Conservation (phyloP, 1,284 basidiomycete species). For the Sanghuangporus weigelae region DNA sequence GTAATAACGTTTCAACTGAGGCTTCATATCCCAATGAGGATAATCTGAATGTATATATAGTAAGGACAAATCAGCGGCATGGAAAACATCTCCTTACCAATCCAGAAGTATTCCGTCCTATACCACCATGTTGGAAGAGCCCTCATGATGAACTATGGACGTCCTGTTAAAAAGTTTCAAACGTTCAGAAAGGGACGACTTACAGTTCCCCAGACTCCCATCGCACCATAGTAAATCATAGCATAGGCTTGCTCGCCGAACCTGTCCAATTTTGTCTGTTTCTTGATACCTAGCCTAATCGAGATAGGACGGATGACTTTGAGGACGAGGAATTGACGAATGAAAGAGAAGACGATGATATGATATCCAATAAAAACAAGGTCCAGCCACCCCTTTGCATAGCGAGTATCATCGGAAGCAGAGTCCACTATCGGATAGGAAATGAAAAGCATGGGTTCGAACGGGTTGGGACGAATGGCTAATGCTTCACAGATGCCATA, state of each 20-base stretch:
- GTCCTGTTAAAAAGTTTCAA: neutral
- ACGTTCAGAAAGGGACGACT: constrained; percentile 29
- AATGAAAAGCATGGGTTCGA: constrained; percentile 71
- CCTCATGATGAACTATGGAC: constrained; percentile 73
- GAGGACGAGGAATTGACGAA: constrained; percentile 77
- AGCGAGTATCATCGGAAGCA: constrained; percentile 51
- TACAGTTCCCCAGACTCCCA: constrained; percentile 75
- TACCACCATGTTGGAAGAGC: constrained; percentile 90
- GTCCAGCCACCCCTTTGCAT: constrained; percentile 78
- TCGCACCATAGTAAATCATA: constrained; percentile 70
- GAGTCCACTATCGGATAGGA: constrained; percentile 62
- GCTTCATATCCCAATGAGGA: constrained; percentile 86
- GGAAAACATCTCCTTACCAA: constrained; percentile 40
- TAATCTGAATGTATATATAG: constrained; percentile 48
- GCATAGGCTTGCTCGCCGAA: constrained; percentile 93
- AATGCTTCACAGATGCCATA: constrained; percentile 70
- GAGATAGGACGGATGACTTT: constrained; percentile 72
- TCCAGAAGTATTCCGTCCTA: constrained; percentile 78
- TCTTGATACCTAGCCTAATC: constrained; percentile 62
- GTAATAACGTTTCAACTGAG: constrained; percentile 88
- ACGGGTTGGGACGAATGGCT: constrained; percentile 65
- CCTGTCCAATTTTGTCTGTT: constrained; percentile 65
- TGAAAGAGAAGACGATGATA: constrained; percentile 88
- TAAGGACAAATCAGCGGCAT: neutral
- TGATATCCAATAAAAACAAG: constrained; percentile 82